Conservation (phyloP, 1,284 basidiomycete species). For the Agroathelia rolfsii region DNA sequence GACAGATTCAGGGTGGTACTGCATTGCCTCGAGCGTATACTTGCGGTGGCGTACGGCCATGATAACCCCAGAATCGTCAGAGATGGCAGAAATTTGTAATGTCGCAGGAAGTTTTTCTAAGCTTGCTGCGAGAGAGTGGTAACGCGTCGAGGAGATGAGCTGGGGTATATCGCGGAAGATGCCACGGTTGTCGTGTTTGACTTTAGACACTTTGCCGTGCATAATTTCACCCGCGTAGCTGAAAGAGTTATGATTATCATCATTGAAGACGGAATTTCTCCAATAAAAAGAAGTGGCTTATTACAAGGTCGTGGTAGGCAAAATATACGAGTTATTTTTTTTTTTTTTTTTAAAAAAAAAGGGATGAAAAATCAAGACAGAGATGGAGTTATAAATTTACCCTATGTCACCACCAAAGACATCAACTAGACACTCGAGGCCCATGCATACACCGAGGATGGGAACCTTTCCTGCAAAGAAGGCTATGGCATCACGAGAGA, state of each 20-base stretch:
- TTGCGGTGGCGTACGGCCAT: constrained; percentile 95
- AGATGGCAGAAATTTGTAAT: constrained; percentile 79
- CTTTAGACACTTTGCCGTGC: constrained; percentile 89
- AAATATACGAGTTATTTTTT: too few species aligned
- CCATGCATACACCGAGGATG: constrained; percentile 97
- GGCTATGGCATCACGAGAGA: constrained; percentile 81
- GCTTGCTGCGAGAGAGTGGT: constrained; percentile 91
- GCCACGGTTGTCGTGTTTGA: constrained; percentile 85
- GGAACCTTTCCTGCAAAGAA: constrained; percentile 92
- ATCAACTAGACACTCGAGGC: constrained; percentile 92
- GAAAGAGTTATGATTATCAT: constrained; percentile 12
- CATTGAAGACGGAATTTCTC: constrained; percentile 17
- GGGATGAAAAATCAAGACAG: too few species aligned
- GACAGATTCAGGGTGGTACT: constrained; percentile 98
- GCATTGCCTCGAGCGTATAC: constrained; percentile 85
- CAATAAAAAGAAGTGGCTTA: constrained; percentile 36
- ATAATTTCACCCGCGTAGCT: constrained; percentile 97
- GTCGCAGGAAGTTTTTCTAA: constrained; percentile 70
- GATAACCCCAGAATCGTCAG: constrained; percentile 86
- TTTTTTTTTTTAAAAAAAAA: too few species aligned
- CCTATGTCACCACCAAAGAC: constrained; percentile 76
- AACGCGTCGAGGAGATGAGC: constrained; percentile 83
- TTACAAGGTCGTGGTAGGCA: too few species aligned
- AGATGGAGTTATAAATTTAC: constrained; percentile 54
- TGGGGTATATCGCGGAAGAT: constrained; percentile 83